Evolutionary conservation across 495 filamentous ascomycete species (phyloP).

Genomic region (Ramalina intermedia): DNA sequence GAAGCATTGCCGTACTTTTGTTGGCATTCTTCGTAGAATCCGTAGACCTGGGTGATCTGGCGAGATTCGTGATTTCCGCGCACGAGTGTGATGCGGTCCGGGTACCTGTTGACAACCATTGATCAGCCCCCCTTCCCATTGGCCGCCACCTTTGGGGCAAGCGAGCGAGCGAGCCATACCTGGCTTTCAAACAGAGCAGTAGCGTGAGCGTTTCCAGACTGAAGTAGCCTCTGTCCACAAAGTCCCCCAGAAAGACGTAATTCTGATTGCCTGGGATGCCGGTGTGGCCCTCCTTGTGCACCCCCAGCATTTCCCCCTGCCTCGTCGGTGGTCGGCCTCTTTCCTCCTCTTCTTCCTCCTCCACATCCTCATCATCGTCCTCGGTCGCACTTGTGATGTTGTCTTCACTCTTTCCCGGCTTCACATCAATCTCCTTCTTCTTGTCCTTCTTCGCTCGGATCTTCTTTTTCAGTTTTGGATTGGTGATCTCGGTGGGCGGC

Average conservation of each 20-base stretch:
- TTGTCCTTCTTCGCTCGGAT: conserved; percentile 39
- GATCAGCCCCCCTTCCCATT: background rate
- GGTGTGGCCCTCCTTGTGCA: conserved; percentile 30
- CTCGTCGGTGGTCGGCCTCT: conserved; percentile 28
- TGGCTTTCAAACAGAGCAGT: conserved; percentile 90
- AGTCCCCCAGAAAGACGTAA: conserved; percentile 93
- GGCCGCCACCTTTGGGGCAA: background rate
- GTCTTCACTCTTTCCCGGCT: conserved; percentile 29
- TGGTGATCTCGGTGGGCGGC: conserved; percentile 70
- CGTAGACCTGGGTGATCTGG: conserved; percentile 97
- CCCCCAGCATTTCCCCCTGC: conserved; percentile 23
- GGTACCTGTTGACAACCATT: conserved; percentile 48
- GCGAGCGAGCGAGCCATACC: conserved; percentile 38
- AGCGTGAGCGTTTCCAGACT: conserved; percentile 93
- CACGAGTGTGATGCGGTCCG: conserved; percentile 86
- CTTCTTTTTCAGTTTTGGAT: conserved; percentile 69
- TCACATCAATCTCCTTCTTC: conserved; percentile 25
- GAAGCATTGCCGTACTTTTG: conserved; percentile 96
- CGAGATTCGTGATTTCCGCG: conserved; percentile 96
- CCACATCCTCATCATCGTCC: conserved; percentile 25
- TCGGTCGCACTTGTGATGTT: conserved; percentile 13
- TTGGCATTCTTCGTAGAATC: conserved; percentile 97
- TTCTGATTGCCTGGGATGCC: conserved; percentile 57
- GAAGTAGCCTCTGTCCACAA: conserved; percentile 96
- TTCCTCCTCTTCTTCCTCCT: conserved; percentile 32